Conservation (phyloP, 2,329 filamentous ascomycete species). For the Aspergillus sp. region DNA sequence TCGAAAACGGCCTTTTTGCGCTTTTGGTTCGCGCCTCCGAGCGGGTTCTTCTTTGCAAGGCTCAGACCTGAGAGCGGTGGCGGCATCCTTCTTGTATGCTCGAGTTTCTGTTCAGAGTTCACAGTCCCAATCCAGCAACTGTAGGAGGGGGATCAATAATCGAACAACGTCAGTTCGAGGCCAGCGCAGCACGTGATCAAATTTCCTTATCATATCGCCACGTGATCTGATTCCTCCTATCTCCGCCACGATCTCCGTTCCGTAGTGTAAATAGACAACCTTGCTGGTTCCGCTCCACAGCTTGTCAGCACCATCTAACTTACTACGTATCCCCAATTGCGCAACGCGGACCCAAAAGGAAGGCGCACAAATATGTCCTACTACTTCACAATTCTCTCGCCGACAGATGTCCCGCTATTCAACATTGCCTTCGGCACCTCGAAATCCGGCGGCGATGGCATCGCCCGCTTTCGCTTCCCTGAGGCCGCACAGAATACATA, state of each 20-base stretch:
- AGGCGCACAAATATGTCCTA: conserved; percentile 72
- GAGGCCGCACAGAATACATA: conserved; percentile 88
- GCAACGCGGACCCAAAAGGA: background rate
- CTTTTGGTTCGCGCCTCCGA: conserved; percentile 41
- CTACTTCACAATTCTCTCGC: conserved; percentile 96
- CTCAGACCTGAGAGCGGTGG: conserved; percentile 45
- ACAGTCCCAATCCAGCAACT: background rate
- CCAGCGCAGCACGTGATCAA: background rate
- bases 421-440: conserved; percentile 96
- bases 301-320: background rate
- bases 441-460: conserved; percentile 90
- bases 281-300: background rate
- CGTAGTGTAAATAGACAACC: background rate
- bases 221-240: conserved; percentile 8
- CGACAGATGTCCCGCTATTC: conserved; percentile 93
- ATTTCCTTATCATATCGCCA: conserved; percentile 15
- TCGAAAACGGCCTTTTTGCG: conserved; percentile 51
- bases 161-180: background rate
- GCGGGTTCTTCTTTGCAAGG: conserved; percentile 37
- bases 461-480: conserved; percentile 83
- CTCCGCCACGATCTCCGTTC: background rate
- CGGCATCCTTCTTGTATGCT: conserved; percentile 22
- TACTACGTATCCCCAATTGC: background rate
- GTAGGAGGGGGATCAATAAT: too few relatives aligned
- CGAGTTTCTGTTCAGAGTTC: background rate